Evolutionary conservation across 2,329 filamentous ascomycete genomes (phyloP), one percentile per base, ranked within the genome.

Genomic region (Nannizziopsis barbatae): DNA sequence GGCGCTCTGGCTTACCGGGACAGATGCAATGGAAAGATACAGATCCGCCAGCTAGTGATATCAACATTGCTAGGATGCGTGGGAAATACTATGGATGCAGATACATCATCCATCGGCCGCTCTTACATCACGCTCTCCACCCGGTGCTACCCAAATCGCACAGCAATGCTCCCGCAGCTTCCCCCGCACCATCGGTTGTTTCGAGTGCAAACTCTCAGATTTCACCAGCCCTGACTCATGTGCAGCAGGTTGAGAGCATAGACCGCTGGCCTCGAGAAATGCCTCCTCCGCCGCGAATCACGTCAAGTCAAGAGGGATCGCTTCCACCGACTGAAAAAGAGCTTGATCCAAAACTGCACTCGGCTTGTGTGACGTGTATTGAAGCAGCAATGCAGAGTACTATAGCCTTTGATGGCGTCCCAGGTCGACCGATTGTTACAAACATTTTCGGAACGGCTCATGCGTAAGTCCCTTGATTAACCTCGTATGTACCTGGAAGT

Each of bases 371-470:
- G 42, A 73, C 63, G 30, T 87, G 83, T 51, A 76, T 92, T 49
- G 71, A 79, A 38, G 85, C 87, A 5, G 79, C 94, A 1, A 80
- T 95, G 46, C 75, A 84, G 60, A 95, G 90, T 63, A 96, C 90
- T 0, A 76, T 80, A 47, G 86, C 88, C 0, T 94, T 96, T 61
- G 78, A 84, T 62, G 73, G 74, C 1, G 71, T 77, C 12, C 67
- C 63, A 20, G 69, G 76, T 52, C 78, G 87, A 27, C 79, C 85
- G 7, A 83, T 95, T 45, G 81, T 96, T 48, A 96, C 90, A n/a
- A 96, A 95, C 58, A 82, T 95, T 18, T 94, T 95, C 66, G 89
- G 90, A 45, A 96, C 90, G 14, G 84, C 88, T 53, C 90, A 95
- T 73, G 89, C 90, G 86, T 94, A 84, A 79, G 86, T 80, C 2